Conservation (phyloP, 2,329 filamentous ascomycete genomes). For the Aureobasidium sp. region DNA sequence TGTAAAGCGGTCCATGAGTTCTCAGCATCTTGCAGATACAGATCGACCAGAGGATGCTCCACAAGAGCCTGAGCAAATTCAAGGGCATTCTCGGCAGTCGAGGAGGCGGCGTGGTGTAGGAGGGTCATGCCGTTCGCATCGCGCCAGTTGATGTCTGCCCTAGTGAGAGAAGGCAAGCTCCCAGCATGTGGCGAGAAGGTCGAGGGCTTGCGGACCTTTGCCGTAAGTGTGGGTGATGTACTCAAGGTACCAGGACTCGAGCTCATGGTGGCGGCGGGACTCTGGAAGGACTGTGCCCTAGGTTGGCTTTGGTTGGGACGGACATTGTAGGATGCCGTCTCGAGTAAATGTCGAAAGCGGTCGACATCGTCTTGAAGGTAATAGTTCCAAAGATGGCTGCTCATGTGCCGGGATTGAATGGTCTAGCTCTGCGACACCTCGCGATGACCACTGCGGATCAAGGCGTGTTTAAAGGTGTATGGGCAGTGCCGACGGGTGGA, state of each 20-base stretch:
- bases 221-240: conserved; percentile 38
- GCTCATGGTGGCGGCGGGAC: conserved; percentile 30
- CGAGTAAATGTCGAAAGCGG: conserved; percentile 81
- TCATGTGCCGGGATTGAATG: conserved; percentile 61
- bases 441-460: conserved; percentile 80
- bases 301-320: conserved; percentile 26
- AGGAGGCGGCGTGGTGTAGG: conserved; percentile 76
- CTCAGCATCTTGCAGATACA: conserved; percentile 81
- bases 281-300: conserved; percentile 18
- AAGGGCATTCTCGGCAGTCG: conserved; percentile 59
- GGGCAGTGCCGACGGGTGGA: conserved; percentile 41
- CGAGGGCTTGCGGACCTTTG: conserved; percentile 29
- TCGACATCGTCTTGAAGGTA: conserved; percentile 98
- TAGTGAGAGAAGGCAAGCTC: conserved; percentile 40
- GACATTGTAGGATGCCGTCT: conserved; percentile 56
- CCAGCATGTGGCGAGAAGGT: conserved; percentile 34
- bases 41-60: conserved; percentile 73
- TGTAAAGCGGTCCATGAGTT: conserved; percentile 96
- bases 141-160: conserved; percentile 73
- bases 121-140: conserved; percentile 77
- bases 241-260: conserved; percentile 40
- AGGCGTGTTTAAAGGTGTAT: conserved; percentile 83
- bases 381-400: conserved; percentile 91
- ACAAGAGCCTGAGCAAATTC: conserved; percentile 73
- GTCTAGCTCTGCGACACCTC: conserved; percentile 60